Evolutionary conservation across 257 asterid genomes (phyloP).

Genomic region (Solanum virginianum): DNA sequence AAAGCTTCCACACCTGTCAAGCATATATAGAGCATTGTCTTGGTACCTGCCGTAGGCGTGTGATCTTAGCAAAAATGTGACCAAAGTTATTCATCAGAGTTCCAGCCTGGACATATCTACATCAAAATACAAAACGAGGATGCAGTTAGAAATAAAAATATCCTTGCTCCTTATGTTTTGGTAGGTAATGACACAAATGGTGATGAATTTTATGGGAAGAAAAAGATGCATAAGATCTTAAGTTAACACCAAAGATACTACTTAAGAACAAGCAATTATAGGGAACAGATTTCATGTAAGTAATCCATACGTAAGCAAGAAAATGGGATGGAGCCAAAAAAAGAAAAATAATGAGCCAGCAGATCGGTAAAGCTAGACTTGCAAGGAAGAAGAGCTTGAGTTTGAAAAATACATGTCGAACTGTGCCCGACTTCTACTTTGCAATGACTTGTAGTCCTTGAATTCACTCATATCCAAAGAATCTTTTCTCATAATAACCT

Average conservation of each 20-base stretch:
- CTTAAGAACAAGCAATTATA: neutral
- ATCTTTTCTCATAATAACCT: conserved; percentile 68
- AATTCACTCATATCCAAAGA: conserved; percentile 56
- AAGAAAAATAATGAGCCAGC: neutral
- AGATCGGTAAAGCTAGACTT: neutral
- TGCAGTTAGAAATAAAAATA: neutral
- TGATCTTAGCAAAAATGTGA: neutral
- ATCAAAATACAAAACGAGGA: neutral
- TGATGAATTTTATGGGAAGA: neutral
- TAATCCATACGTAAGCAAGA: too few relatives aligned
- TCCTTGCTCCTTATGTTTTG: neutral
- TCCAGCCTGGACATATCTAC: neutral
- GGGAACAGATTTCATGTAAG: neutral
- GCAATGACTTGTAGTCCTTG: conserved; percentile 25
- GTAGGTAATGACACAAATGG: neutral
- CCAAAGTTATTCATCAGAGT: neutral
- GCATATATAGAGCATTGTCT: neutral
- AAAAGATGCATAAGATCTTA: neutral
- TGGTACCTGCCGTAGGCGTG: neutral
- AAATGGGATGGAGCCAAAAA: neutral
- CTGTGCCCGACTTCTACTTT: conserved; percentile 46
- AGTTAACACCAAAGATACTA: neutral
- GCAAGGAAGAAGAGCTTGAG: neutral
- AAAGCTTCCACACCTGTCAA: neutral
- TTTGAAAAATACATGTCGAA: conserved; percentile 40